Conservation (phyloP, 352 stramenopile species). For the Blastocystis sp. region DNA sequence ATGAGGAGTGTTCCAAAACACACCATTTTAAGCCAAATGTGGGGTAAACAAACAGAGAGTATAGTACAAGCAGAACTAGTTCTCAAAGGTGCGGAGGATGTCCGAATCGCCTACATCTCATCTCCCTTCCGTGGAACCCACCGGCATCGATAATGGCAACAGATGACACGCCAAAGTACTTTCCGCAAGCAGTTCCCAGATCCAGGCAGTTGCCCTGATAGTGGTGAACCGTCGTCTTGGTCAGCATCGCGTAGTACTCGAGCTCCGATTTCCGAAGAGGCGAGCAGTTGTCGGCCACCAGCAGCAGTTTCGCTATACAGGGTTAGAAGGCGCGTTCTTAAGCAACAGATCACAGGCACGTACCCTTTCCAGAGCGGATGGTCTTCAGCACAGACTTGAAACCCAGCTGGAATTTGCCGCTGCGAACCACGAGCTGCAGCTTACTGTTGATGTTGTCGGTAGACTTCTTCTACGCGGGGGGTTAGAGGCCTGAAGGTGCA, state of each 20-base stretch:
- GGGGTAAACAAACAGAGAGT: background rate
- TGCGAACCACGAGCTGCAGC: conserved; percentile 98
- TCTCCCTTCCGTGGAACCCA: background rate
- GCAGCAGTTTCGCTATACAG: conserved; percentile 87
- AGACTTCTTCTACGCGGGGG: conserved; percentile 85
- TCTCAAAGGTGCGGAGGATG: conserved; percentile 82
- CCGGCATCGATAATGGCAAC: conserved; percentile 91
- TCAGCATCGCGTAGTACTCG: conserved; percentile 99
- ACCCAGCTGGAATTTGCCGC: conserved; percentile 93
- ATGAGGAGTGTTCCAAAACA: background rate
- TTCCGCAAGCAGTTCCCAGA: conserved; percentile 96
- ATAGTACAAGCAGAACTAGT: conserved; percentile 11
- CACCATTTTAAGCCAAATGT: too few relatives aligned
- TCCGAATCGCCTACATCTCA: conserved; percentile 84
- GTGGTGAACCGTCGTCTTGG: conserved; percentile 95
- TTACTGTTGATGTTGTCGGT: conserved; percentile 98
- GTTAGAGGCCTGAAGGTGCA: background rate
- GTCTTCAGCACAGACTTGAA: conserved; percentile 97
- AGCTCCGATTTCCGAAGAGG: conserved; percentile 97
- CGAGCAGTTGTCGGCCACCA: conserved; percentile 95
- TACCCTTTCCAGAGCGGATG: conserved; percentile 81
- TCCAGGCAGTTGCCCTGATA: conserved; percentile 96
- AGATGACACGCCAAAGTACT: conserved; percentile 96
- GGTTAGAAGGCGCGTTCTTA: background rate
- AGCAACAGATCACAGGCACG: background rate